These are phyloP conservation scores for Dactylellina leptospora DNA, from an alignment of 2,329 filamentous ascomycete genomes.

Conservation along the genomic window DNA sequence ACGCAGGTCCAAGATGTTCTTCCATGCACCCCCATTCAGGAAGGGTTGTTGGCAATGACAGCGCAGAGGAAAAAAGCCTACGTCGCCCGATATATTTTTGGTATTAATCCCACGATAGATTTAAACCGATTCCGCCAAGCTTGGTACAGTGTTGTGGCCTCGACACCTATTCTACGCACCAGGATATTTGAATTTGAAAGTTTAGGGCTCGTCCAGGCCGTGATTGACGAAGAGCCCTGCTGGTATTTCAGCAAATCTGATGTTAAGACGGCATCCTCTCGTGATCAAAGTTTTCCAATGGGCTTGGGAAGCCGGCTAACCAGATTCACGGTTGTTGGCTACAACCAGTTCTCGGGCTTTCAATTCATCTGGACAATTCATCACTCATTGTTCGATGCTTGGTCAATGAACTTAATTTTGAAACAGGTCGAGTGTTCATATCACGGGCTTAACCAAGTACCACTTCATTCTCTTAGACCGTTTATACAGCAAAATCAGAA, in stretches of 20 bases:
- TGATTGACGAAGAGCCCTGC: not conserved
- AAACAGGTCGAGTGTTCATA: not conserved
- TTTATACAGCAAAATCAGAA: not conserved
- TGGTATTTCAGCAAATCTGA: not conserved
- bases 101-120: constrained; percentile 56
- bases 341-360: not conserved
- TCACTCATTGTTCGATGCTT: not conserved
- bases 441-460: not conserved
- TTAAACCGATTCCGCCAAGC: not conserved
- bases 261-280: not conserved
- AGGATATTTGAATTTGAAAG: constrained; percentile 52
- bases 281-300: not conserved
- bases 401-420: constrained; percentile 2
- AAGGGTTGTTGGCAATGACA: constrained; percentile 67
- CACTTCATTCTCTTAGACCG: not conserved
- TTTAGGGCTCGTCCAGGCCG: constrained; percentile 55
- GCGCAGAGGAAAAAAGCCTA: constrained; percentile 66
- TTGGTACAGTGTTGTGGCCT: not conserved
- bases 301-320: not conserved
- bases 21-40: constrained; percentile 67
- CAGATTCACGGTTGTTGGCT: not conserved
- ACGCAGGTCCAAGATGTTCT: constrained; percentile 65
- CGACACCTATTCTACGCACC: not conserved
- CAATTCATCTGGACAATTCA: constrained; percentile 2
- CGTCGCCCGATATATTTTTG: constrained; percentile 64